Evolutionary conservation across 352 stramenopile species (phyloP), one percentile per base, ranked within the genome.

Genomic region (Labyrinthula sp.): DNA sequence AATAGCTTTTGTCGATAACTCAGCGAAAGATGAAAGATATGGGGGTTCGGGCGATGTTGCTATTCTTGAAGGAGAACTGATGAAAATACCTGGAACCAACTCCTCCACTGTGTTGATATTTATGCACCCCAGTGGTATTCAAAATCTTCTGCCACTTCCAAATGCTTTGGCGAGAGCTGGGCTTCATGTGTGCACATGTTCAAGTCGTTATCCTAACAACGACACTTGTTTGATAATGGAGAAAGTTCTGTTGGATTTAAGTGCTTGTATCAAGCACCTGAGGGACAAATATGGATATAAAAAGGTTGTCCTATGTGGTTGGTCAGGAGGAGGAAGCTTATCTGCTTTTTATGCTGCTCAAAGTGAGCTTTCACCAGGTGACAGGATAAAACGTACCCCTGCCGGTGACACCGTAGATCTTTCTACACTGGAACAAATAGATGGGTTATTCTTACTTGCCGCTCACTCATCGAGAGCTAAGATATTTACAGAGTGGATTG

Each of bases 211-310:
- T 17, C 43, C 43, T 21, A 52, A 52, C 43, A 52, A 52, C 21
- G 43, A 52, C 35, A 45, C 43, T 0, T 52, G 43, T 20, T 28
- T 52, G 10, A 52, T 52, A 8, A 52, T 52, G 43, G 43, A 52
- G 14, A 52, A 52, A 35, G 43, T 52, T 9, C 31, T 28, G 15
- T 45, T 52, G 14, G 43, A 52, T 22, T 35, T 52, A 6, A 35
- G 43, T 29, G 43, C 30, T 12, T 52, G 43, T 28, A 29, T 52
- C 3, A 12, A 9, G 23, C 21, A 52, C 35, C 31, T 35, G 12
- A 14, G 24, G 9, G 33, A 33, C 14, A 25, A 5, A 10, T 35
- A 45, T 22, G 43, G 43, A 20, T 52, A 52, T 22, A 10, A 0
- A 15, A 52, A 52, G 34, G 43, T 52, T 5, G 15, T 52, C 3